These are phyloP conservation scores for Desmodesmus armatus DNA, from an alignment of 139 green algal genomes.

Conservation along the genomic window DNA sequence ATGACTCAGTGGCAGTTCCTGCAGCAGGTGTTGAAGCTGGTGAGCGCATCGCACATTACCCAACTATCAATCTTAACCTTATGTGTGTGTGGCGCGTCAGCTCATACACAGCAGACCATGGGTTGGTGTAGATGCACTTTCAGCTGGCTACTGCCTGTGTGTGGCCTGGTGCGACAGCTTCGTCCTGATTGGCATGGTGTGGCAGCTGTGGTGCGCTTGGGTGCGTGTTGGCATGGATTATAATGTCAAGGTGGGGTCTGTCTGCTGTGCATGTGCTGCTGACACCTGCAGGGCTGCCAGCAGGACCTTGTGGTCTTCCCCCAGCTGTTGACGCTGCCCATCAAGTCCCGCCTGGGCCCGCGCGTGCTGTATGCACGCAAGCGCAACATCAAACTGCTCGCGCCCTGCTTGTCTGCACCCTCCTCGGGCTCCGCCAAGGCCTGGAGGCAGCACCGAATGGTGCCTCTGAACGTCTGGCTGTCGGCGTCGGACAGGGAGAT, in stretches of 20 bases:
- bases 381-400: conserved; percentile 8
- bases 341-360: neutral
- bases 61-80: no score
- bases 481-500: neutral
- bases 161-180: neutral
- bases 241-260: no score
- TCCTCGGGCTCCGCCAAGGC: neutral
- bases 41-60: no score
- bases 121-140: no score
- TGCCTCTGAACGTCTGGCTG: conserved; percentile 3
- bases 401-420: no score
- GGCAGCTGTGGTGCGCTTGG: no score
- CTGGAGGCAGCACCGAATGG: neutral
- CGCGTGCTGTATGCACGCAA: conserved; percentile 24
- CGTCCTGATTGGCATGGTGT: neutral
- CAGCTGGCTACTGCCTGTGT: no score
- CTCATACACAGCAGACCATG: no score
- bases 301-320: conserved; percentile 2
- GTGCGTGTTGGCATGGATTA: no score
- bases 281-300: conserved; percentile 2
- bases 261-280: neutral
- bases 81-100: no score
- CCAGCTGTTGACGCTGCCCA: conserved; percentile 15
- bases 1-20: conserved; percentile 15
- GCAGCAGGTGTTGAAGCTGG: neutral